Base-by-base conservation (phyloP, 2,329 filamentous ascomycete species). In the Colletotrichum somersetense region DNA sequence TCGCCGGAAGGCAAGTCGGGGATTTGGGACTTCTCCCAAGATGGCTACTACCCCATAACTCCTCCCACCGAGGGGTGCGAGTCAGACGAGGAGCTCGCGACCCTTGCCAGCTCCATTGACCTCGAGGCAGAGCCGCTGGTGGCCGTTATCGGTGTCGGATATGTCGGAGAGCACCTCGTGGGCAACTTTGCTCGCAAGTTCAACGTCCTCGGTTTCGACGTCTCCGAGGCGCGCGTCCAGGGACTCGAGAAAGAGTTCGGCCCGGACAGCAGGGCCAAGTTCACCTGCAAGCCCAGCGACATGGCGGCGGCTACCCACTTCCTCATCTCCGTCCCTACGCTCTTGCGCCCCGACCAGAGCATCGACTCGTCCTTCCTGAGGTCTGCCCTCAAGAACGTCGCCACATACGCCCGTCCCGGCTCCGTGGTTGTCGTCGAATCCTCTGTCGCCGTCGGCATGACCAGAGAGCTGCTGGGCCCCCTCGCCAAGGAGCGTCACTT, bases 381-480 rank as follows among this genome's bases (percentile, higher is more conserved):
- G 23, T 83, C 79, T 59, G 86, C 87, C 1, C 77, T 88, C 26
- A 75, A 75, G 18, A 81, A 81, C 5, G 83, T 88, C 12, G 77
- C 78, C 3, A 76, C 75, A 18, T 78, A 85, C 52, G 86, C 83
- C 6, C 80, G 83, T 1, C 79, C 77, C 4, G 86, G 86, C 4
- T 81, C 83, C 0, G 84, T 83, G 8, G 82, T 88, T 7, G 84
- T 89, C 35, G 83, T 89, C 35, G 87, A 89, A 74, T 87, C 84
- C 71, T 87, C 85, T 1, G 87, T 89, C 26, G 84, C 86, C 12
- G 84, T 89, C 12, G 87, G 87, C 26, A 89, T 86, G 84, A 89
- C 87, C 0, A 81, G 87, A 20, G 74, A 82, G 50, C 80, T 89
- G 6, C 82, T 89, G 23, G 84, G 82, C 0, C 84, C 85, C 11